A percentile compares a stretch with the other conserved stretches of the same genome.
Conservation (phyloP, 495 filamentous ascomycete species). For the Trichoderma asperelloides region DNA sequence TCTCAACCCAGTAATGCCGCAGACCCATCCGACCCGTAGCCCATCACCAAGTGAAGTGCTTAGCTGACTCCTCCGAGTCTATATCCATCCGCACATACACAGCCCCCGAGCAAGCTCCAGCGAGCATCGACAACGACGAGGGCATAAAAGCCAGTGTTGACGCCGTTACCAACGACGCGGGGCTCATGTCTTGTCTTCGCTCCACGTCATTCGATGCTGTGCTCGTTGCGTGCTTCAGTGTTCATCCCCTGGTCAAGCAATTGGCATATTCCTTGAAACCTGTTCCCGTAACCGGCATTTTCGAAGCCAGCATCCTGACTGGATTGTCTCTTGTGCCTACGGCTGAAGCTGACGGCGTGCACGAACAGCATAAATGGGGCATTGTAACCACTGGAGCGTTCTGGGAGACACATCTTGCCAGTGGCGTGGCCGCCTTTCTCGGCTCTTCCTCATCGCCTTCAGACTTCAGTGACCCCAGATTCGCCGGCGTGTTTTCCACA, state of each 20-base stretch:
- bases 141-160: slow-evolving; percentile 41
- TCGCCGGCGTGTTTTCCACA: slow-evolving; percentile 76
- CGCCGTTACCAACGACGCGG: slow-evolving; percentile 48
- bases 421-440: slow-evolving; percentile 50
- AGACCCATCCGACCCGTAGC: not conserved
- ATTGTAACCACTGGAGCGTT: slow-evolving; percentile 81
- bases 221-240: slow-evolving; percentile 81
- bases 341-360: slow-evolving; percentile 11
- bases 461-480: slow-evolving; percentile 27
- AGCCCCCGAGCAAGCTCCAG: slow-evolving; percentile 39
- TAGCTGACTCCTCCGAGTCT: slow-evolving; percentile 19
- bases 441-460: slow-evolving; percentile 19
- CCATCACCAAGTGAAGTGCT: not conserved
- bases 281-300: slow-evolving; percentile 67
- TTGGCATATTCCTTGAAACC: slow-evolving; percentile 24
- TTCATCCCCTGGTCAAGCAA: slow-evolving; percentile 66
- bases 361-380: slow-evolving; percentile 56
- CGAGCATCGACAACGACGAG: slow-evolving; percentile 56
- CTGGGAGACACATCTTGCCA: slow-evolving; percentile 65
- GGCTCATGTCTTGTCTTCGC: slow-evolving; percentile 20
- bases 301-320: slow-evolving; percentile 66
- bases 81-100: slow-evolving; percentile 43
- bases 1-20: not conserved
- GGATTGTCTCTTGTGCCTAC: slow-evolving; percentile 38
- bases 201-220: slow-evolving; percentile 56